Evolutionary conservation across 352 stramenopile species (phyloP).

Genomic region (Pythium scleroteichum): DNA sequence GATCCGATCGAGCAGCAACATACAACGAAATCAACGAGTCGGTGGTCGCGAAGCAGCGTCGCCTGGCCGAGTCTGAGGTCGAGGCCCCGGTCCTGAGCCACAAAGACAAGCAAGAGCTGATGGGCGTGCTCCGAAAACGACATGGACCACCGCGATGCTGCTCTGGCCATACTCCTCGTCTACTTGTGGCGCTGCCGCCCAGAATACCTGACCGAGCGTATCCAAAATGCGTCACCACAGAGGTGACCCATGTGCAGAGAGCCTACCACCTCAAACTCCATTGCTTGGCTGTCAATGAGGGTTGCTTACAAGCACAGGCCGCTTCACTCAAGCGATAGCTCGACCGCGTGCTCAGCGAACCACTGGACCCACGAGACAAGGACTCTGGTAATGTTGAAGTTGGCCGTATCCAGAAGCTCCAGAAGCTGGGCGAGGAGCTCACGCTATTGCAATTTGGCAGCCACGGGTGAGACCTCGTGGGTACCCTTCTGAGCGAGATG

Average conservation of each 20-base stretch:
- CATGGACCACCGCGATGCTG: conserved; percentile 37
- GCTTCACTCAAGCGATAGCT: background rate
- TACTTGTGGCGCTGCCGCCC: conserved; percentile 20
- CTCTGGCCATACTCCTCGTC: conserved; percentile 38
- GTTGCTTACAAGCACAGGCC: background rate
- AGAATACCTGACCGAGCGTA: background rate
- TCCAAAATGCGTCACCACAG: background rate
- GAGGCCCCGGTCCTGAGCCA: conserved; percentile 25
- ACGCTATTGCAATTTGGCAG: no score
- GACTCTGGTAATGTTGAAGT: background rate
- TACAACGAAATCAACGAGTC: conserved; percentile 21
- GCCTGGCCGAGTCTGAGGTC: conserved; percentile 33
- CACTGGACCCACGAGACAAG: background rate
- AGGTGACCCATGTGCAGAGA: background rate
- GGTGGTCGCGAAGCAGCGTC: conserved; percentile 32
- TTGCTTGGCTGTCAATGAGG: background rate
- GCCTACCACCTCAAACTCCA: conserved; percentile 6
- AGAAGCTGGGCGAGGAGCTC: background rate
- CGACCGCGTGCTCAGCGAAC: background rate
- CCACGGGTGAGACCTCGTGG: conserved; percentile 2
- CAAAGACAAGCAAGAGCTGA: conserved; percentile 40
- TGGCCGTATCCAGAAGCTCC: background rate
- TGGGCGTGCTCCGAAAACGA: conserved; percentile 35
- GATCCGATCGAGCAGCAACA: conserved; percentile 23
- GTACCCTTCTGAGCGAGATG: conserved; percentile 3